phyloP scores from a whole-genome alignment of 441 rosid genomes.

The Bruguiera hainesii region DNA sequence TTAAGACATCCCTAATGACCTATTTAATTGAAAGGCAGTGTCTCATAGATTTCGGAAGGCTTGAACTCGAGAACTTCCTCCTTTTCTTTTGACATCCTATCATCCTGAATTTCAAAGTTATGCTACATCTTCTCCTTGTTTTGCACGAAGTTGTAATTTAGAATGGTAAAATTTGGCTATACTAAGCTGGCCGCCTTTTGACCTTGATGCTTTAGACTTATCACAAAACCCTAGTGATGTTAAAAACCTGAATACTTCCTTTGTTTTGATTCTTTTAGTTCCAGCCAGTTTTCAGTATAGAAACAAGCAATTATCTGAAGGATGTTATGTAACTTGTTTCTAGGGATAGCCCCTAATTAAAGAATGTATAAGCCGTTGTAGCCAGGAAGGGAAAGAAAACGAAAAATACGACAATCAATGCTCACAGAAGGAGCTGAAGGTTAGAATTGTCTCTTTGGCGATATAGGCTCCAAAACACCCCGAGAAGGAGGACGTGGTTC shows the following conservation, averaged over 20 bases:
- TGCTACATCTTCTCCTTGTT: constrained; percentile 33
- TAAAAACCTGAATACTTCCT: constrained; percentile 29
- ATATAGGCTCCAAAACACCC: too few species aligned
- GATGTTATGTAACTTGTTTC: constrained; percentile 5
- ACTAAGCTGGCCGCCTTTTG: constrained; percentile 51
- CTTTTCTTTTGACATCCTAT: constrained; percentile 33
- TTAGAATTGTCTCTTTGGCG: too few species aligned
- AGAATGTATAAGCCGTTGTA: too few species aligned
- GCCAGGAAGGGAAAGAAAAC: too few species aligned
- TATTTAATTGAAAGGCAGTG: constrained; percentile 67
- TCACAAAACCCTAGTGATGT: constrained; percentile 21
- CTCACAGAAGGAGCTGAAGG: too few species aligned
- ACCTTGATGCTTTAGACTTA: constrained; percentile 19
- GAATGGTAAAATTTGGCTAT: constrained; percentile 75
- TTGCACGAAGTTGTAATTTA: constrained; percentile 27
- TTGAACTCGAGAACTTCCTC: constrained; percentile 41
- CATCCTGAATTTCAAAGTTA: constrained; percentile 23
- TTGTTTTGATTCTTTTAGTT: constrained; percentile 44
- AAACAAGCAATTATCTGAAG: constrained; percentile 3
- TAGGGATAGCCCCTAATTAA: too few species aligned
- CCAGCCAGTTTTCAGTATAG: constrained; percentile 41
- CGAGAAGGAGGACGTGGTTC: too few species aligned
- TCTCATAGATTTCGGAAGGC: constrained; percentile 62
- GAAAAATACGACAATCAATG: too few species aligned
- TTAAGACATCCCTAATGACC: constrained; percentile 5